Evolutionary conservation across 2,329 filamentous ascomycete genomes (phyloP), one percentile per base, ranked within the genome.

Genomic region (Escovopsis weberi): DNA sequence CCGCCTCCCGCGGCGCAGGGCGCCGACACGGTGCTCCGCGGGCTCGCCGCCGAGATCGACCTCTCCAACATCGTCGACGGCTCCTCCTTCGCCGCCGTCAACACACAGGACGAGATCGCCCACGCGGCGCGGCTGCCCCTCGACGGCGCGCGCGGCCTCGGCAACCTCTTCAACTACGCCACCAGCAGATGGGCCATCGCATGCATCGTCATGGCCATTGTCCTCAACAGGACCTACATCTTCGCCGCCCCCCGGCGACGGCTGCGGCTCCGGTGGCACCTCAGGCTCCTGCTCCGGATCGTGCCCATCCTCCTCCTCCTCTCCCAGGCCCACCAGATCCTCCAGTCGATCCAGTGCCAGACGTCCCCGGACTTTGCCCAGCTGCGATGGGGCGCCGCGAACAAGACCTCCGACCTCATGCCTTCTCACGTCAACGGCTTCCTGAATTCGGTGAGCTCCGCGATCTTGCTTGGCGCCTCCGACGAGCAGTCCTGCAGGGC

Each of bases 171-270:
- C 61, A 83, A 79, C 53, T 98, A 96, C 61, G 71, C 87, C 37
- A 93, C 85, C 1, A 93, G 85, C 61, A 83, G 83, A 60, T 96
- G 91, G 91, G 88, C 89, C 1, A 66, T 96, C 45, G 80, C 81
- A 41, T 95, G 87, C 53, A 80, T 96, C 52, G 76, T 80, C 33
- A 84, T 89, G 70, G 86, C 86, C 19, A 75, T 96, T 45, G 66
- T 95, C 45, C 69, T 96, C 23, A 96, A 96, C 58, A 78, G 91
- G 44, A 93, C 91, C 6, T 81, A 88, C 45, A 91, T 96, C 52
- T 96, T 94, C 61, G 89, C 87, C 36, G 89, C 88, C 0, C 89
- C 86, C 12, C 74, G 91, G 47, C 75, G 88, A 42, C 78, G 84
- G 42, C 68, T 95, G n/a, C 73, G 74, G 9, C 69, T 96, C 2